Evolutionary conservation across 768 basidiomycete genomes (phyloP), one percentile per base, ranked within the genome.

Genomic region (Phanerochaete carnosa): DNA sequence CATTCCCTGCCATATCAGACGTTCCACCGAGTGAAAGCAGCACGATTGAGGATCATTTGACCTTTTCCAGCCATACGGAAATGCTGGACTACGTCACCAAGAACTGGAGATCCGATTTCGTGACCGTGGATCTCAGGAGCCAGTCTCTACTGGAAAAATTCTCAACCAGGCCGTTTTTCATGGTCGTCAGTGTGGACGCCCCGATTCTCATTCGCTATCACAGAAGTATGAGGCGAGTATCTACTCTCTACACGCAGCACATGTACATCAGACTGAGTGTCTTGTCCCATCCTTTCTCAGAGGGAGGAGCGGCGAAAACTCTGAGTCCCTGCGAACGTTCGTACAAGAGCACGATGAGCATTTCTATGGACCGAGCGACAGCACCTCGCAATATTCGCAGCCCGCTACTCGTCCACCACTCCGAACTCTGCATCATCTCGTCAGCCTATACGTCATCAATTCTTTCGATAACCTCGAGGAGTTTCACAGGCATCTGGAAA

Each of bases 141-240:
- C 75, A 75, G 29, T 74, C 79, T 2, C 73, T 85, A 16, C 77
- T 98, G 35, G 82, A 83, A 61, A 74, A 80, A 52, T 98, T 97
- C 69, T 71, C 84, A 35, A 94, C 87, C 68, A 79, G 97, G 19
- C 97, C 97, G 0, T 98, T 94, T 72, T 94, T 97, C 72, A 76
- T 98, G 70, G 81, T 98, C 25, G 75, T 97, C 47, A 82, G 76
- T 50, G 80, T 94, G 30, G 94, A 98, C 63, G 96, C 93, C 0
- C 95, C 95, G 0, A 68, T 95, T 32, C 72, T 85, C 45, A 76
- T 82, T 46, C 80, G 96, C 45, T 97, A 82, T 72, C 69, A 72
- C 58, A 83, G 94, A 29, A 81, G 81, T 45, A 75, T 75, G 62
- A 76, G 77, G 83, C 85, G 39, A 33, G 60, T 25, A 33, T 19